phyloP scores from a whole-genome alignment of 1,284 basidiomycete species.

The Naganishia sp. region DNA sequence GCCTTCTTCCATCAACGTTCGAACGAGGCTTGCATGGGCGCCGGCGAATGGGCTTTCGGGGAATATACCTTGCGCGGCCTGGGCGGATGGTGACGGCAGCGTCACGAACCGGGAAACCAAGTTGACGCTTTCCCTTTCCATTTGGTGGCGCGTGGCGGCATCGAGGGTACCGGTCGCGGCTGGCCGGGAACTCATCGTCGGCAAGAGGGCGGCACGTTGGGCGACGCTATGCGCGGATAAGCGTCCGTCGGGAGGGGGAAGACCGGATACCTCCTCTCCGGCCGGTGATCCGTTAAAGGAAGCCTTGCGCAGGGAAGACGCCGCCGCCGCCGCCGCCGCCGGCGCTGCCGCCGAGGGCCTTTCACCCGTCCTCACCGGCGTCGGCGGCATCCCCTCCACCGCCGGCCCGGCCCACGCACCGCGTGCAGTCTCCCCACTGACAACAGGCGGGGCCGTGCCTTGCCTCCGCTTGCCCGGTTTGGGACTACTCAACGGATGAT shows the following conservation, averaged over 20 bases:
- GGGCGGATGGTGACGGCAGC: background rate
- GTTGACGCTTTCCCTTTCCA: conserved; percentile 22
- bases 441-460: conserved; percentile 5
- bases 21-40: conserved; percentile 14
- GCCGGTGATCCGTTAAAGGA: background rate
- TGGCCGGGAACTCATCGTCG: conserved; percentile 3
- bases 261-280: too few species aligned
- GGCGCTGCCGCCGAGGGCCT: too few species aligned
- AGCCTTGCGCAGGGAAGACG: conserved; percentile 6
- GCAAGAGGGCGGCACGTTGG: conserved; percentile 26
- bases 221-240: conserved; percentile 29
- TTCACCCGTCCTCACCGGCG: background rate
- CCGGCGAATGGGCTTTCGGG: conserved; percentile 23
- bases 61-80: conserved; percentile 6
- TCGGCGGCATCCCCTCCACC: conserved; percentile 8
- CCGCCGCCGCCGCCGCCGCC: too few species aligned
- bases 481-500: conserved; percentile 24
- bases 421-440: conserved; percentile 16
- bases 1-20: conserved; percentile 31
- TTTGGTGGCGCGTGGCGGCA: background rate
- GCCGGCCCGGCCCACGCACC: conserved; percentile 11
- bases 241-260: background rate
- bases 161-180: background rate
- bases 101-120: conserved; percentile 20
- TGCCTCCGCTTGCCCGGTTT: background rate